Percentiles rank a stretch among this genome's conserved stretches.
These are phyloP conservation scores for Gracilariopsis chorda DNA, from an alignment of 23 red algal genomes.

Conservation along the genomic window DNA sequence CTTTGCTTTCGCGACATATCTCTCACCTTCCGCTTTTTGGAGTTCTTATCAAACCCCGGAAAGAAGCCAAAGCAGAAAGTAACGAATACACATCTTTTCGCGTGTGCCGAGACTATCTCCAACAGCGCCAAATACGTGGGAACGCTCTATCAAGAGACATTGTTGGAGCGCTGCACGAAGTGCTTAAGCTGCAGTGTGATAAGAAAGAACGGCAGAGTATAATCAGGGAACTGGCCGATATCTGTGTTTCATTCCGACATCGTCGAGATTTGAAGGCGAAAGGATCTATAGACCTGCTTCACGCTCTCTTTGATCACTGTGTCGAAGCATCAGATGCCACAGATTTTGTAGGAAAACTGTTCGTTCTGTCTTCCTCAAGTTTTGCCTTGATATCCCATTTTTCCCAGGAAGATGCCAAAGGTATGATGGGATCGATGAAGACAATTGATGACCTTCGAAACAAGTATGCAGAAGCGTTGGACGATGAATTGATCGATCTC, in stretches of 20 bases:
- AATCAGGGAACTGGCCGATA: conserved; percentile 2
- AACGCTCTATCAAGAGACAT: background rate
- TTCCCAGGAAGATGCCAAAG: background rate
- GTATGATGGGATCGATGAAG: background rate
- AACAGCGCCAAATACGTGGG: conserved; percentile 13
- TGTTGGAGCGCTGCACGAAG: conserved; percentile 11
- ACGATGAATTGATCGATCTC: background rate
- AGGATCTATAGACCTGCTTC: background rate
- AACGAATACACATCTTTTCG: background rate
- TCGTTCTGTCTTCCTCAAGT: background rate
- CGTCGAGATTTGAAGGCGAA: background rate
- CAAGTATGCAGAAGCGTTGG: background rate
- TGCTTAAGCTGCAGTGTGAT: background rate
- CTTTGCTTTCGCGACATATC: conserved; percentile 17
- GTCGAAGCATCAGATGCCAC: background rate
- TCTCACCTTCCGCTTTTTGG: conserved; percentile 45
- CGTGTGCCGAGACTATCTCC: conserved; percentile 10
- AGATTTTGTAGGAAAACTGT: background rate
- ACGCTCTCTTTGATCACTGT: background rate
- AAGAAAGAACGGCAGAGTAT: background rate
- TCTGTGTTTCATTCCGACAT: background rate
- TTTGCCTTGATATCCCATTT: background rate
- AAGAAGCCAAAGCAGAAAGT: background rate
- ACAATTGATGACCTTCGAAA: background rate
- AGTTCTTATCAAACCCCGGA: background rate